Base-by-base conservation (phyloP, 2,329 filamentous ascomycete species). In the Taxawa tesnikishii region DNA sequence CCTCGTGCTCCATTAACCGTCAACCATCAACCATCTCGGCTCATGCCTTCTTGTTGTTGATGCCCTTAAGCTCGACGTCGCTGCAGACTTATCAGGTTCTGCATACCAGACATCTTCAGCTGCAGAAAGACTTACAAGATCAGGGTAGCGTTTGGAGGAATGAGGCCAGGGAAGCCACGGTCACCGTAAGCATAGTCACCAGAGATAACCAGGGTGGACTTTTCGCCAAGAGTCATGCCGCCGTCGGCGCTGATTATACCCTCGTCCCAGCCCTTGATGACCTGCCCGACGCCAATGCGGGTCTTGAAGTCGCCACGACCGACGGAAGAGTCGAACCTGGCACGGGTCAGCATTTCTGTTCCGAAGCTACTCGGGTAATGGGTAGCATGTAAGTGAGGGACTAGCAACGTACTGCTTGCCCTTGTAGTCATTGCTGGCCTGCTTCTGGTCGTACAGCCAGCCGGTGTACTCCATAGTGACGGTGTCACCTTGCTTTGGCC, bases 401-500 rank as follows among this genome's bases (percentile, higher is more conserved):
- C 26, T 38, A 14, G 30, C 3, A n/a, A 60, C 78, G 50, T 65
- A 93, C 85, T 84, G 53, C 15, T 56, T 60, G 48, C 87, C 87
- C 69, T 70, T 73, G 19, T 23, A 23, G 19, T 23, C 19, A 50
- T 72, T 65, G 36, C 73, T 66, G 12, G 69, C 58, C 54, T 73
- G 60, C 42, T 51, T 60, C 14, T 63, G 50, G 50, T 92, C 78
- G 60, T 79, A 81, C 42, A 96, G 69, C 62, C 67, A 94, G 48
- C 90, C 90, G 26, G 80, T 90, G 70, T 96, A 96, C 62, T 90
- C 75, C 53, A 96, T 93, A 51, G 71, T 73, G 50, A 96, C 83
- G 15, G 62, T 73, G 55, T 94, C 75, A 43, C 83, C 80, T 11
- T 52, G 48, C 43, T 60, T 52, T 36, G 88, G 82, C 43, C 59